Percentiles rank a stretch among this genome's conserved stretches.
Evolutionary conservation across 805 yeast genomes (phyloP).

Genomic region (Hanseniaspora lachancei): DNA sequence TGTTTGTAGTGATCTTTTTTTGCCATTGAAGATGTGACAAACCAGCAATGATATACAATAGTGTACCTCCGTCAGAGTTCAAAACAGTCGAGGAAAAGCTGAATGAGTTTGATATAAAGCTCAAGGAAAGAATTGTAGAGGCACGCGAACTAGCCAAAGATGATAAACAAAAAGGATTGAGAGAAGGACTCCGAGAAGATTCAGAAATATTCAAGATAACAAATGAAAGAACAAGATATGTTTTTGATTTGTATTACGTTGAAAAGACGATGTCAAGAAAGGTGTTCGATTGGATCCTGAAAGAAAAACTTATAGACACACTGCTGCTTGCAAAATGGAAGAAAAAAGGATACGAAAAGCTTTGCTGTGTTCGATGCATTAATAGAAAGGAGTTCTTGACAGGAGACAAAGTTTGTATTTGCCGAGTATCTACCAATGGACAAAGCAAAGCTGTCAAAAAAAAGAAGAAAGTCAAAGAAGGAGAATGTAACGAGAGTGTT

Average conservation of each 20-base stretch:
- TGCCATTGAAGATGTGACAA: not conserved
- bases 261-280: slow-evolving; percentile 53
- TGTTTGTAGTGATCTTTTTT: not conserved
- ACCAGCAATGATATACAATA: not conserved
- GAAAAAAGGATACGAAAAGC: slow-evolving; percentile 70
- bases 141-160: not conserved
- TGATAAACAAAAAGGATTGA: slow-evolving; percentile 16
- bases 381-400: slow-evolving; percentile 41
- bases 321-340: slow-evolving; percentile 74
- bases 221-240: slow-evolving; percentile 63
- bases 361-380: slow-evolving; percentile 75
- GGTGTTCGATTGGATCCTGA: slow-evolving; percentile 60
- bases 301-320: slow-evolving; percentile 52
- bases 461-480: slow-evolving; percentile 2
- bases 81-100: not conserved
- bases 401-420: slow-evolving; percentile 62
- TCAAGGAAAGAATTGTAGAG: not conserved
- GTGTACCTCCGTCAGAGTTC: not conserved
- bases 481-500: slow-evolving; percentile 30
- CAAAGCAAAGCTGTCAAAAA: slow-evolving; percentile 22
- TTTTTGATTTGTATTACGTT: slow-evolving; percentile 61
- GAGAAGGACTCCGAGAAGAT: slow-evolving; percentile 55
- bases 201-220: slow-evolving; percentile 53
- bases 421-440: slow-evolving; percentile 65
- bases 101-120: not conserved